Evolutionary conservation across 176 grass and related monocot genomes (phyloP).

Genomic region (Avena sativa): DNA sequence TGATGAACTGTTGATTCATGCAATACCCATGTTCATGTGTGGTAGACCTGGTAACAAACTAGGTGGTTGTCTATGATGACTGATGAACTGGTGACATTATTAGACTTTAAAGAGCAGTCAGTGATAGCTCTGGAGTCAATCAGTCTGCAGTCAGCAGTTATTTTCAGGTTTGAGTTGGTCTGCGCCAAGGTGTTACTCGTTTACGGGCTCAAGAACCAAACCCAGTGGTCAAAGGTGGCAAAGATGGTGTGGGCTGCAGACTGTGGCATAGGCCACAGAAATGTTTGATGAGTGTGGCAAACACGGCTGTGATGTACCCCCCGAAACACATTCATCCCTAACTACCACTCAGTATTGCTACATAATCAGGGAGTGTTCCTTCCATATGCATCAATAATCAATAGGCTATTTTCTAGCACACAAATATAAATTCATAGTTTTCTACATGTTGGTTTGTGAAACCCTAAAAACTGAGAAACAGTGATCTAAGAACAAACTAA

Average conservation of each 20-base stretch:
- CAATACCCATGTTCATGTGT: neutral
- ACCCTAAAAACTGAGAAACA: slow-evolving; percentile 14
- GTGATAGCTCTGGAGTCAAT: neutral
- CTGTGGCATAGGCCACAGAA: neutral
- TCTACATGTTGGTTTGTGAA: neutral
- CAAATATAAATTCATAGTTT: neutral
- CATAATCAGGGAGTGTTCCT: neutral
- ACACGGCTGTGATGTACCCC: neutral
- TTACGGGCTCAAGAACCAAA: neutral
- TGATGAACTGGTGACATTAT: neutral
- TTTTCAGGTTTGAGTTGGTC: neutral
- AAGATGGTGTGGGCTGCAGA: neutral
- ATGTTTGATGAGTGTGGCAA: neutral
- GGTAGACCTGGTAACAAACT: neutral
- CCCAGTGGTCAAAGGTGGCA: neutral
- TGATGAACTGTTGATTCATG: neutral
- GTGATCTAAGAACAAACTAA: neutral
- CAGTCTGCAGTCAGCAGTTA: neutral
- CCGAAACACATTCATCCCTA: neutral
- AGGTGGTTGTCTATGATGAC: neutral
- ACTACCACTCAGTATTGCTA: neutral
- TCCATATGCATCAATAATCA: neutral
- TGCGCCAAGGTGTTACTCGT: neutral
- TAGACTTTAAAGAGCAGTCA: neutral
- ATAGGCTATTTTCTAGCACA: neutral